A percentile compares a stretch with the other conserved stretches of the same genome.
These are phyloP conservation scores for Selaginella moellendorffii DNA, from an alignment of 75 land plant genomes.

Conservation along the genomic window DNA sequence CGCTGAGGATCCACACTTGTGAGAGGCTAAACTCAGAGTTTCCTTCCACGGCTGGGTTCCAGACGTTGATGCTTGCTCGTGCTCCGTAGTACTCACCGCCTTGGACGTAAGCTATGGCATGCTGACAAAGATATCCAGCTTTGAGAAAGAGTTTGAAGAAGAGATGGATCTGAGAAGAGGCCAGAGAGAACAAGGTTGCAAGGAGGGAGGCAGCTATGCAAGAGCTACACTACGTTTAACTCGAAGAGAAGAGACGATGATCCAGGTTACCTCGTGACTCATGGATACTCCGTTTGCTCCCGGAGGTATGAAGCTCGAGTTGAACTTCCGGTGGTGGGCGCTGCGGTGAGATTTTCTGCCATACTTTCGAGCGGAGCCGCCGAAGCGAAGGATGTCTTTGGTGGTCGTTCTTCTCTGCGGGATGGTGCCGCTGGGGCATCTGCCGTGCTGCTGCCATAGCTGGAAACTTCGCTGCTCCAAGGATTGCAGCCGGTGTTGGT, in stretches of 20 bases:
- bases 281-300: not conserved
- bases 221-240: no score
- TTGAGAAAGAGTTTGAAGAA: no score
- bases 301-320: not conserved
- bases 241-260: no score
- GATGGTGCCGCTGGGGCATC: not conserved
- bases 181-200: no score
- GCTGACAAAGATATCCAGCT: no score
- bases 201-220: no score
- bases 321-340: not conserved
- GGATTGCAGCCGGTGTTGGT: not conserved
- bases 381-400: slow-evolving; percentile 25
- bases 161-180: no score
- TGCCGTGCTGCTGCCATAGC: slow-evolving; percentile 1
- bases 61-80: not conserved
- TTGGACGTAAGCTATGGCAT: slow-evolving; percentile 6
- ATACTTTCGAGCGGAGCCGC: slow-evolving; percentile 36
- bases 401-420: slow-evolving; percentile 1
- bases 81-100: slow-evolving; percentile 1
- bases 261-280: not conserved
- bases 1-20: not conserved
- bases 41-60: not conserved
- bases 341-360: slow-evolving; percentile 47
- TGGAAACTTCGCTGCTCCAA: not conserved
- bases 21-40: slow-evolving; percentile 4